Percentiles rank a stretch among this genome's conserved stretches.
Evolutionary conservation across 1,139 yeast species (phyloP).

Genomic region (Lodderomyces beijingensis): DNA sequence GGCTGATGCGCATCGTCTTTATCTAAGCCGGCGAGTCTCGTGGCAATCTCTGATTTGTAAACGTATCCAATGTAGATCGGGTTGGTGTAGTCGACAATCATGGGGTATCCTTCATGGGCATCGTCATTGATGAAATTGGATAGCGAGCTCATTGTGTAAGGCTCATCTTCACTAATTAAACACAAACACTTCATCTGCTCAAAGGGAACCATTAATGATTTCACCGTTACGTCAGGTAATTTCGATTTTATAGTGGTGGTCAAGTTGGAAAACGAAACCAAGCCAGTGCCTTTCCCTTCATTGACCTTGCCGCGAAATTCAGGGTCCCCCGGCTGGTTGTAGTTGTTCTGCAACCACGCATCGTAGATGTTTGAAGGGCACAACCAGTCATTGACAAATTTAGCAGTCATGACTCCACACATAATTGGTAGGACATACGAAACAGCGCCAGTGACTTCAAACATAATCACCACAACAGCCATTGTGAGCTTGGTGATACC

Average conservation of each 20-base stretch:
- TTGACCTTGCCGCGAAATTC: slow-evolving; percentile 15
- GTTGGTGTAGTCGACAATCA: slow-evolving; percentile 22
- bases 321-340: slow-evolving; percentile 17
- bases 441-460: slow-evolving; percentile 58
- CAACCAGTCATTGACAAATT: slow-evolving; percentile 46
- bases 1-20: slow-evolving; percentile 7
- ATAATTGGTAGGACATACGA: slow-evolving; percentile 57
- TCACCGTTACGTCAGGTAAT: slow-evolving; percentile 32
- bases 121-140: slow-evolving; percentile 24
- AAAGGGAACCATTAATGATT: slow-evolving; percentile 32
- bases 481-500: slow-evolving; percentile 55
- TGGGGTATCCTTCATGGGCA: slow-evolving; percentile 43
- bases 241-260: slow-evolving; percentile 26
- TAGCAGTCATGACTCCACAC: slow-evolving; percentile 53
- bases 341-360: slow-evolving; percentile 31
- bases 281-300: slow-evolving; percentile 40
- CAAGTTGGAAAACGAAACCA: slow-evolving; percentile 20
- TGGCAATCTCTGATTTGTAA: slow-evolving; percentile 23
- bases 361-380: slow-evolving; percentile 49
- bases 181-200: slow-evolving; percentile 24
- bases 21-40: slow-evolving; percentile 14
- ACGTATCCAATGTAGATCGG: slow-evolving; percentile 37
- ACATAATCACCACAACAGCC: slow-evolving; percentile 53
- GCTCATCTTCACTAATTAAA: slow-evolving; percentile 20
- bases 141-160: slow-evolving; percentile 21